Evolutionary conservation across 2,329 filamentous ascomycete species (phyloP), one percentile per base, ranked within the genome.

Genomic region (Colletotrichum nymphaeae): DNA sequence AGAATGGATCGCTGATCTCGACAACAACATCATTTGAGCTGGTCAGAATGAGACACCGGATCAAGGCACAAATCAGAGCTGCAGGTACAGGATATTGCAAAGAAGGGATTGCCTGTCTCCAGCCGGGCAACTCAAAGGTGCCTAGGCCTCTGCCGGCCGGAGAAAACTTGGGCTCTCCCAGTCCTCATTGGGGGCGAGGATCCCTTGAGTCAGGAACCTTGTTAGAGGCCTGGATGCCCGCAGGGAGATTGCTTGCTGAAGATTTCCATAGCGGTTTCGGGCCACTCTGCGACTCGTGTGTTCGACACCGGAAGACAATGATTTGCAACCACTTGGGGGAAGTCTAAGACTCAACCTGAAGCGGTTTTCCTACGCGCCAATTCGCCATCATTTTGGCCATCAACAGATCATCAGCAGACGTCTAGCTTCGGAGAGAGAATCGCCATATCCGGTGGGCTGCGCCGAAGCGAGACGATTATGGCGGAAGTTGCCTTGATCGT

Each of bases 51-150:
- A 62, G 62, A 46, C 14, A 57, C 60, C 42, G 62, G 57, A 72
- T 22, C 26, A 26, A 14, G 63, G 62, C 49, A 28, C 67, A 66
- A 66, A 72, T 72, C 57, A 72, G n/a, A 30, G 62, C 62, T 67
- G 57, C 68, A 67, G 63, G 46, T 71, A 67, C 58, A 63, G 68
- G 49, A 63, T 72, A 32, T 12, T 22, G 49, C 72, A 63, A 28
- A 30, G 37, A 58, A 53, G 53, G 72, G 68, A 53, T 67, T 30
- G 49, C 67, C 22, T 67, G 57, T 53, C 49, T 58, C 49, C 24
- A 24, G 30, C 56, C 53, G 62, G 60, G 59, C 53, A 73, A 37
- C 59, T 67, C 49, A 58, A 63, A 73, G 52, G 42, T 22, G 46
- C 56, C 59, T 55, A 26, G 71, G 16, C 35, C 30, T 63, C 22